Evolutionary conservation across 805 yeast genomes (phyloP).

Genomic region (Nakazawaea ambrosiae): DNA sequence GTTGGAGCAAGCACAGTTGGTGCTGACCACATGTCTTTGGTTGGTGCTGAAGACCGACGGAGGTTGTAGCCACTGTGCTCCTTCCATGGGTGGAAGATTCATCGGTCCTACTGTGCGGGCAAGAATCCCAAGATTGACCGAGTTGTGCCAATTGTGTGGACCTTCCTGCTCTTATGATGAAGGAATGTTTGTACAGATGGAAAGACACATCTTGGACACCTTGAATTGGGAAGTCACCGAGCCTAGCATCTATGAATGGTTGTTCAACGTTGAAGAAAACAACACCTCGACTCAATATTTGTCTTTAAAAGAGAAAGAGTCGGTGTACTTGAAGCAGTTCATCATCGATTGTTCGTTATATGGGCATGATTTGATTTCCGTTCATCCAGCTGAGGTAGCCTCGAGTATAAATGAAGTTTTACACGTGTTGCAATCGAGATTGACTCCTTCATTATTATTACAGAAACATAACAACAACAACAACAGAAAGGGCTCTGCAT

Average conservation of each 20-base stretch:
- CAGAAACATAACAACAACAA: neutral
- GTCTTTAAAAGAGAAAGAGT: constrained; percentile 22
- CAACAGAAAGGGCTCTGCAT: neutral
- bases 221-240: constrained; percentile 68
- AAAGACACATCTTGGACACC: constrained; percentile 61
- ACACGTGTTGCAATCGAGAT: constrained; percentile 3
- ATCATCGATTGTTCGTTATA: constrained; percentile 42
- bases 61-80: constrained; percentile 62
- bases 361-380: constrained; percentile 36
- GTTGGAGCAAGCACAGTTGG: constrained; percentile 72
- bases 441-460: constrained; percentile 5
- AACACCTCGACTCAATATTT: constrained; percentile 31
- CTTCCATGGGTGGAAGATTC: constrained; percentile 53
- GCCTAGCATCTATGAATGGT: constrained; percentile 49
- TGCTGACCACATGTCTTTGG: constrained; percentile 82
- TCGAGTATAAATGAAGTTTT: constrained; percentile 11
- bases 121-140: constrained; percentile 66
- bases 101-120: constrained; percentile 68
- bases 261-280: constrained; percentile 33
- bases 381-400: constrained; percentile 22
- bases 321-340: constrained; percentile 42
- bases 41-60: constrained; percentile 74
- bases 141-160: constrained; percentile 68
- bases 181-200: constrained; percentile 67
- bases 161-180: constrained; percentile 51